Evolutionary conservation across 2,329 filamentous ascomycete genomes (phyloP).

Genomic region (Calonectria pteridis): DNA sequence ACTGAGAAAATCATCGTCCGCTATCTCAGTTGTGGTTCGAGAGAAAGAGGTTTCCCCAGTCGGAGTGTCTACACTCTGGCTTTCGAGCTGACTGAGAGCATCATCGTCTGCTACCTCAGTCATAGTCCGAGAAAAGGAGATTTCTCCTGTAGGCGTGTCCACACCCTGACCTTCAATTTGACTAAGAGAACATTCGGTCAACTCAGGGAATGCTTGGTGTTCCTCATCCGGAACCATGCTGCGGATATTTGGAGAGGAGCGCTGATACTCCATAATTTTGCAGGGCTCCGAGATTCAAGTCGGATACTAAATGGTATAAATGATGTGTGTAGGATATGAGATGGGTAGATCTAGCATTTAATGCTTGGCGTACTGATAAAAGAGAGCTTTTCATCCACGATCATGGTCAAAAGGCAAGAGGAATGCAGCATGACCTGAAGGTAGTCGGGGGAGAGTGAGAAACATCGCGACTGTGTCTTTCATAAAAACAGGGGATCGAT

Average conservation of each 20-base stretch:
- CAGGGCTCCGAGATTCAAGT: too few relatives aligned
- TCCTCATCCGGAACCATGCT: not conserved
- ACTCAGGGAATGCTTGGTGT: too few relatives aligned
- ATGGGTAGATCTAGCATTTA: not conserved
- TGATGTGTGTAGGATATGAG: not conserved
- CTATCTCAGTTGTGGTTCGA: too few relatives aligned
- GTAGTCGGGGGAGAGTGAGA: not conserved
- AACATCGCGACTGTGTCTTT: not conserved
- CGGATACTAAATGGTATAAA: not conserved
- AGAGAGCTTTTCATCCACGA: not conserved
- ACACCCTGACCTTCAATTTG: not conserved
- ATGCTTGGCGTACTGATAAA: not conserved
- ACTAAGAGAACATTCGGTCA: not conserved
- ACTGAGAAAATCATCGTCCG: not conserved
- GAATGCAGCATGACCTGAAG: not conserved
- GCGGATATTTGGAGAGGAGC: not conserved
- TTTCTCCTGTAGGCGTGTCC: too few relatives aligned
- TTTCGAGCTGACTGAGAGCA: not conserved
- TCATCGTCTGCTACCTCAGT: not conserved
- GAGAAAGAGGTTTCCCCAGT: not conserved
- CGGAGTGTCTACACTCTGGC: not conserved
- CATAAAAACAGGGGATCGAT: not conserved
- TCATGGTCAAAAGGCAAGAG: not conserved
- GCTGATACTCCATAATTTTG: not conserved
- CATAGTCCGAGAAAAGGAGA: not conserved